Conservation (phyloP, 129 eudicot species). For the Artemisia tridentata region DNA sequence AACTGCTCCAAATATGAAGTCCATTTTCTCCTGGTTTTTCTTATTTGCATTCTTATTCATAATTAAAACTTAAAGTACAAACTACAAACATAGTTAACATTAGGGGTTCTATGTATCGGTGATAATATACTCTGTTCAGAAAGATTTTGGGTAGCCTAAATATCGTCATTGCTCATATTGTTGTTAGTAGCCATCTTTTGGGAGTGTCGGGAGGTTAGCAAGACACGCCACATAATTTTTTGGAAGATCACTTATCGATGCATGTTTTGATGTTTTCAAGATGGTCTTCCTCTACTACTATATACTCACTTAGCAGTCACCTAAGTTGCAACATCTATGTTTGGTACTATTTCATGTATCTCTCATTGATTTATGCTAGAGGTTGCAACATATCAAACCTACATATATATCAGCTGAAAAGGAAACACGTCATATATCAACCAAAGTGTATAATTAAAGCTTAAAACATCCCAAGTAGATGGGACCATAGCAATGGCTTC, state of each 20-base stretch:
- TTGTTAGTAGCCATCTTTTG: background rate
- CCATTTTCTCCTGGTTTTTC: conserved; percentile 18
- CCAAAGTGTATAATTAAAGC: too few species aligned
- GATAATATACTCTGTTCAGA: background rate
- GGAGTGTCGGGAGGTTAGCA: background rate
- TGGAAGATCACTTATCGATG: too few species aligned
- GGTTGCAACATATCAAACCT: too few species aligned
- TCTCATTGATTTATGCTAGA: too few species aligned
- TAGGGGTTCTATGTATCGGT: background rate
- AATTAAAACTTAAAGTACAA: background rate
- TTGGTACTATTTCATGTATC: too few species aligned
- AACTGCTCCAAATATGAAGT: conserved; percentile 92
- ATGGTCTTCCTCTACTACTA: background rate
- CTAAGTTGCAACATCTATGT: too few species aligned
- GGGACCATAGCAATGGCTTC: too few species aligned
- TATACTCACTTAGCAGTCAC: background rate
- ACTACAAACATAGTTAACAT: background rate
- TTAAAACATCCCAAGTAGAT: too few species aligned
- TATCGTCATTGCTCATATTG: background rate
- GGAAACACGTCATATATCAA: too few species aligned
- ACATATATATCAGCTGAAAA: too few species aligned
- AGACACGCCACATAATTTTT: too few species aligned
- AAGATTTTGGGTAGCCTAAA: background rate
- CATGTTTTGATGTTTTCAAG: too few species aligned
- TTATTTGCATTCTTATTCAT: background rate